Conservation (phyloP, 164 flowering plant genomes). For the Aristolochia contorta region DNA sequence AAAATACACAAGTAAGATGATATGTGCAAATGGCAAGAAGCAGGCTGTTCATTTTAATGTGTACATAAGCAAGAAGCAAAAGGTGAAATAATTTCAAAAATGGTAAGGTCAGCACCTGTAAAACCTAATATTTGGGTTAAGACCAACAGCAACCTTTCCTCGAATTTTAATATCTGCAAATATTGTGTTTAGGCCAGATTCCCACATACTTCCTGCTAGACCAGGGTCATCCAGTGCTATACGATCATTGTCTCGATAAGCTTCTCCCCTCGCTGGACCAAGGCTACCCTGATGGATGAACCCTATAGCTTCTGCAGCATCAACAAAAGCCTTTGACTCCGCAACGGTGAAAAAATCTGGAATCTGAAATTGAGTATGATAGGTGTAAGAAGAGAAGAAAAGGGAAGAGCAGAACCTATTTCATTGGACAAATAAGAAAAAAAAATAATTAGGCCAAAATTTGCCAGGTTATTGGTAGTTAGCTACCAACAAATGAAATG, state of each 20-base stretch:
- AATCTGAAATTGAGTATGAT: constrained; percentile 38
- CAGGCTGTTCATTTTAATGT: too few relatives aligned
- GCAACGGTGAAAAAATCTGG: constrained; percentile 55
- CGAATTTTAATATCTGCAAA: constrained; percentile 61
- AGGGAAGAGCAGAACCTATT: background rate
- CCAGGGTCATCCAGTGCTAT: constrained; percentile 64
- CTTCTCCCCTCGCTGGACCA: constrained; percentile 87
- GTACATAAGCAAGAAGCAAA: too few relatives aligned
- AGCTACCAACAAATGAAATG: background rate
- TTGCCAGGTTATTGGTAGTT: background rate
- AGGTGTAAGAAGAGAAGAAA: background rate
- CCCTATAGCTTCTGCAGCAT: constrained; percentile 66
- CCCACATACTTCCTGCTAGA: constrained; percentile 74
- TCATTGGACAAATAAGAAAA: background rate
- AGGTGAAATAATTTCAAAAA: too few relatives aligned
- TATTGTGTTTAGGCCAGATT: constrained; percentile 58
- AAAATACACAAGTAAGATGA: too few relatives aligned
- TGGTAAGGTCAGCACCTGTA: constrained; percentile 44
- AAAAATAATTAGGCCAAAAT: background rate
- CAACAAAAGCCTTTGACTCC: constrained; percentile 66
- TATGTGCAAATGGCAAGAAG: too few relatives aligned
- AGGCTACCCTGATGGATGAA: constrained; percentile 90
- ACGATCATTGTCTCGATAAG: constrained; percentile 87
- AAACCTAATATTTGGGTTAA: constrained; percentile 90
- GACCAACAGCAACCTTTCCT: constrained; percentile 80